Evolutionary conservation across 2,329 filamentous ascomycete species (phyloP).

Genomic region (Trichophyton mentagrophytes): DNA sequence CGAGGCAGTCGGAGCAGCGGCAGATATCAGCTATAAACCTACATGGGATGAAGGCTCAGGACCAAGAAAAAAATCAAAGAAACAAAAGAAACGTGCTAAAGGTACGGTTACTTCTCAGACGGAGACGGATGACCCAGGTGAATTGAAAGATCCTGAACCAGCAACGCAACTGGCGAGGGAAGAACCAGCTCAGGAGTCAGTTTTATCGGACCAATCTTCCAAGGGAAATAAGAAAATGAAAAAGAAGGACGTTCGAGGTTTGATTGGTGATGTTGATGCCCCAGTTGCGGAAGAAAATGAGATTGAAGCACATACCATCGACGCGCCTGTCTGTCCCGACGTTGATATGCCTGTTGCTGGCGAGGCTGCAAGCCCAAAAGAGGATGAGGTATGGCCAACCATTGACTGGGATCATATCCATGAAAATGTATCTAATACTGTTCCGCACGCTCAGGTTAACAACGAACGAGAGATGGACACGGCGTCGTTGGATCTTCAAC

Average conservation of each 20-base stretch:
- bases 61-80: slow-evolving; percentile 31
- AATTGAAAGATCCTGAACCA: neutral
- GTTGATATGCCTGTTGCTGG: neutral
- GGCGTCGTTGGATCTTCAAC: slow-evolving; percentile 12
- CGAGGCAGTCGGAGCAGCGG: neutral
- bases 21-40: neutral
- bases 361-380: slow-evolving; percentile 6
- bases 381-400: slow-evolving; percentile 26
- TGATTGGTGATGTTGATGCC: neutral
- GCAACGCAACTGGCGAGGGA: neutral
- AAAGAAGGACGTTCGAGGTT: slow-evolving; percentile 8
- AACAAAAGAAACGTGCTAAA: slow-evolving; percentile 4
- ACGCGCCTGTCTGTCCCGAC: neutral
- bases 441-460: neutral
- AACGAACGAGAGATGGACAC: slow-evolving; percentile 9
- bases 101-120: neutral
- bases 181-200: neutral
- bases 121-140: neutral
- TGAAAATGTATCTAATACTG: slow-evolving; percentile 6
- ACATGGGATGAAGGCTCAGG: slow-evolving; percentile 22
- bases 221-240: slow-evolving; percentile 14
- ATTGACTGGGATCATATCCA: slow-evolving; percentile 26
- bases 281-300: slow-evolving; percentile 19
- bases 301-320: slow-evolving; percentile 12
- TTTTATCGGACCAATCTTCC: neutral